Base-by-base conservation (phyloP, 768 basidiomycete genomes). In the Lanmaoa rubissima region DNA sequence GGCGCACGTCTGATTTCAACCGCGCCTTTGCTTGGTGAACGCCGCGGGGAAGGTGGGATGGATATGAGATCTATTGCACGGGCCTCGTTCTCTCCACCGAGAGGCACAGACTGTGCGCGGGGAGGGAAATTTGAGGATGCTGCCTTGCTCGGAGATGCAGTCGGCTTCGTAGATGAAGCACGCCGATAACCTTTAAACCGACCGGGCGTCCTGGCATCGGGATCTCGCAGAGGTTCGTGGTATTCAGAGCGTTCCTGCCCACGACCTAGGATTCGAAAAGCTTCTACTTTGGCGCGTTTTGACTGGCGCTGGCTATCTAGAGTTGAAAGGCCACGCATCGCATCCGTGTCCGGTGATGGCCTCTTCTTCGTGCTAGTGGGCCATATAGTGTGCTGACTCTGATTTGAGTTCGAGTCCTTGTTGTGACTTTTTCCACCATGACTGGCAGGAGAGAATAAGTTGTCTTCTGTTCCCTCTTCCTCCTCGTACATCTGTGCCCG, bases 401-500 rank as follows among this genome's bases (percentile, higher is more conserved):
- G 36, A 24, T 13, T 34, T 10, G 53, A 41, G 35, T 46, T 36
- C 19, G 36, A 32, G 38, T 51, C 45, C 32, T 41, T 43, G 34
- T 19, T 31, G 12, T 16, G n/a, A 34, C 26, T 21, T 42, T 38
- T 26, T 40, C 51, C 31, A 26, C 17, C 21, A 26, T 51, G 31
- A 21, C 34, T 59, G 38, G 52, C 42, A 39, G 54, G 58, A 36
- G 57, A 58, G 28, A 82, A 68, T 32, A 80, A 68, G 32, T 79
- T 69, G 62, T 82, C 81, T 16, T 45, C 50, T 32, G 76, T 75
- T 5, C 69, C 69, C 8, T 57, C 61, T 41, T 63, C 60, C 19
- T 49, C 46, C 46, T 32, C 49, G 32, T 17, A 11, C 11, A 17
- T 66, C 61, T 44, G 54, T 24, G 38, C 43, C 19, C 46, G n/a